Base-by-base conservation (phyloP, 805 yeast genomes). In the Starmera amethionina region DNA sequence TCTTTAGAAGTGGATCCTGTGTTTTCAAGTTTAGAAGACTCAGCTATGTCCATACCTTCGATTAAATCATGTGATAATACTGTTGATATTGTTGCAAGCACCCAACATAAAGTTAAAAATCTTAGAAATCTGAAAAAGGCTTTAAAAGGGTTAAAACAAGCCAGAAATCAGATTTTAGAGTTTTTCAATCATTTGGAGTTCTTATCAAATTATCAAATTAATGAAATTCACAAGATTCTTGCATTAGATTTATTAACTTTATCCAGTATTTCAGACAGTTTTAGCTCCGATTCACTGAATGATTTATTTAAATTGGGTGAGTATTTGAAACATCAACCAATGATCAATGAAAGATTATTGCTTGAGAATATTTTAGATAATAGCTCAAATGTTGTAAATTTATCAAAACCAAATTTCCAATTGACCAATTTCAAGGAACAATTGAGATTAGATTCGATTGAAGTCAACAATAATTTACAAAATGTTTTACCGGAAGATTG, bases 1-100 rank as follows among this genome's bases (percentile, higher is more conserved):
- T 50, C 52, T 5, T 46, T 70, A 44, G 60, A 59, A 25, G 45
- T 46, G 14, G 78, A 75, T 49, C 79, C 82, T 0, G 65, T 70
- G 29, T 64, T 69, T 36, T 67, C 72, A 4, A 65, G 68, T 7
- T 46, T 74, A 34, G 70, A 63, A 37, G 79, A 75, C 31, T 70
- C 79, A 1, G 75, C 72, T 0, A 52, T 72, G 40, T 65, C 73
- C 0, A 52, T 69, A 9, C 76, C 78, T 0, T 60, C 70, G 28
- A 47, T 47, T 35, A 32, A 40, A 29, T 42, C 43, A 27, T 31
- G 15, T 3, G 40, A 37, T 15, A 8, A 18, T 5, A 16, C 25
- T 4, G 27, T 38, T 8, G 29, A 44, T 13, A 38, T 43, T 5
- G 28, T 37, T 14, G 45, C 40, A 14, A 30, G 43, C 4, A 42